Conservation (phyloP, 2,329 filamentous ascomycete species). For the Aspergillus quadrilineatus region DNA sequence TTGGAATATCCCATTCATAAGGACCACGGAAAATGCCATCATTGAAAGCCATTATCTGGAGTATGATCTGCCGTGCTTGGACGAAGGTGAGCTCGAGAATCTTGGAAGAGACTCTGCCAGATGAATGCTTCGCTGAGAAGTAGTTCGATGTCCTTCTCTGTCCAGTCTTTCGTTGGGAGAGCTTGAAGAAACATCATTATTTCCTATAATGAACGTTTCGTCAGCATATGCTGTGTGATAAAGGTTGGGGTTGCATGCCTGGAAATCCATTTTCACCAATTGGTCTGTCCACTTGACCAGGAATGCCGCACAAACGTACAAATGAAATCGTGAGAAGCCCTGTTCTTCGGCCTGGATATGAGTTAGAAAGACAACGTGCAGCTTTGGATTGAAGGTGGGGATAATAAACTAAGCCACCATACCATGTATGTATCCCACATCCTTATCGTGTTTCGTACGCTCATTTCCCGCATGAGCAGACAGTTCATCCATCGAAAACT, state of each 20-base stretch:
- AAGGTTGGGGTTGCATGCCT: conserved; percentile 35
- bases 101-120: conserved; percentile 96
- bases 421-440: conserved; percentile 99
- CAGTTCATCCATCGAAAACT: conserved; percentile 99
- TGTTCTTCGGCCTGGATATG: conserved; percentile 82
- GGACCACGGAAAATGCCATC: conserved; percentile 48
- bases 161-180: conserved; percentile 89
- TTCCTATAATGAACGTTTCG: conserved; percentile 59
- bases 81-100: conserved; percentile 80
- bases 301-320: conserved; percentile 97
- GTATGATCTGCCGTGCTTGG: conserved; percentile 33
- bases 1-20: not conserved
- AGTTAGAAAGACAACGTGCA: conserved; percentile 15
- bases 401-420: conserved; percentile 24
- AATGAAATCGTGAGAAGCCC: conserved; percentile 95
- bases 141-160: conserved; percentile 95
- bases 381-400: not conserved
- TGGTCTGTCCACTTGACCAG: conserved; percentile 98
- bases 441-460: conserved; percentile 90
- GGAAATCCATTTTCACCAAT: conserved; percentile 93
- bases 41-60: conserved; percentile 37
- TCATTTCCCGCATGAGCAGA: conserved; percentile 94
- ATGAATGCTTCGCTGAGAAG: conserved; percentile 95
- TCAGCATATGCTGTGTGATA: conserved; percentile 14
- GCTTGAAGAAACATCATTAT: conserved; percentile 99